Evolutionary conservation across 2,329 filamentous ascomycete species (phyloP).

Genomic region (Colletotrichum horii): DNA sequence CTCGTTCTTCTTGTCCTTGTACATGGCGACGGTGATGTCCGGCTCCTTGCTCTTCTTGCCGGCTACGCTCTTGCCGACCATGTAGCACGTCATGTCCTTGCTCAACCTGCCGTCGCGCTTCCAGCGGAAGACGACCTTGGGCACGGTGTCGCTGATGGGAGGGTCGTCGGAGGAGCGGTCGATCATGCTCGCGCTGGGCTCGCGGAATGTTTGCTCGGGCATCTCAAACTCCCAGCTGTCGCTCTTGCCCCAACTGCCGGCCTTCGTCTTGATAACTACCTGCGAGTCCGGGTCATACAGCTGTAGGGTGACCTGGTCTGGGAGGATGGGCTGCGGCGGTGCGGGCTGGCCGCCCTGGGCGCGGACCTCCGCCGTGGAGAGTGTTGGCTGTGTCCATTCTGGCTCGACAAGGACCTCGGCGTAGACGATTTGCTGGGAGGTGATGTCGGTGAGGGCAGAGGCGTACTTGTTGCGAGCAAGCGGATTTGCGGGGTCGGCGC

Average conservation of each 20-base stretch:
- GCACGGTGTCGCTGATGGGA: constrained; percentile 56
- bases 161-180: constrained; percentile 68
- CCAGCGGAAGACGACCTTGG: constrained; percentile 87
- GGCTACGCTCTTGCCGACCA: constrained; percentile 78
- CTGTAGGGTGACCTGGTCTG: constrained; percentile 80
- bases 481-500: constrained; percentile 73
- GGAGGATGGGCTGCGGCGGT: constrained; percentile 71
- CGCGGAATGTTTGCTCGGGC: constrained; percentile 82
- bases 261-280: constrained; percentile 71
- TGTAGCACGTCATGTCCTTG: constrained; percentile 87
- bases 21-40: constrained; percentile 93
- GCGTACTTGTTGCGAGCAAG: constrained; percentile 84
- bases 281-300: constrained; percentile 95
- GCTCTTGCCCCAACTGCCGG: constrained; percentile 79
- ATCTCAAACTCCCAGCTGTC: constrained; percentile 93
- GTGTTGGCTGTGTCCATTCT: constrained; percentile 82
- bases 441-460: constrained; percentile 82
- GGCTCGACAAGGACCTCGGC: constrained; percentile 86
- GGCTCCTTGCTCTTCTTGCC: constrained; percentile 87
- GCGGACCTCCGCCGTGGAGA: constrained; percentile 82
- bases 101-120: constrained; percentile 84
- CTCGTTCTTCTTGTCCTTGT: constrained; percentile 72
- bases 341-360: constrained; percentile 68
- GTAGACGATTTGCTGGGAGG: constrained; percentile 80
- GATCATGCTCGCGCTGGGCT: constrained; percentile 78